These are phyloP conservation scores for Datura wrightii DNA, from an alignment of 257 asterid species.

Conservation along the genomic window DNA sequence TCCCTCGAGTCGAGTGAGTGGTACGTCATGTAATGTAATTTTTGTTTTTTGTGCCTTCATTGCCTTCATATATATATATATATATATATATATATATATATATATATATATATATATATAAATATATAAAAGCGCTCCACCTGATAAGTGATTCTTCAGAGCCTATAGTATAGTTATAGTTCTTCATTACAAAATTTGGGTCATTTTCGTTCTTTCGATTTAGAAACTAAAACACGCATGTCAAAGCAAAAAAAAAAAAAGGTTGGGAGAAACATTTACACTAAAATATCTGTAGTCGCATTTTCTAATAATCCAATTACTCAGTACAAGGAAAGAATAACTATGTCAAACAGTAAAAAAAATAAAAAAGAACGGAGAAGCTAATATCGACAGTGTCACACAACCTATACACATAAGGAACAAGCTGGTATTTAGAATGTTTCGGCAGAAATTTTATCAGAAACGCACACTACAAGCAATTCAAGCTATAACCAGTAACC, in stretches of 20 bases:
- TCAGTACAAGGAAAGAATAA: neutral
- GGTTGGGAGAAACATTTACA: neutral
- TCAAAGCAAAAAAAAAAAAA: neutral
- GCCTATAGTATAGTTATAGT: too few relatives aligned
- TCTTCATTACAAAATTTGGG: too few relatives aligned
- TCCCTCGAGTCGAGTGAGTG: too few relatives aligned
- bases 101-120: too few relatives aligned
- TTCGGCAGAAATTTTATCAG: conserved; percentile 1
- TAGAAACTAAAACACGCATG: neutral
- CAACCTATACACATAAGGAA: conserved; percentile 21
- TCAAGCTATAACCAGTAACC: conserved; percentile 6
- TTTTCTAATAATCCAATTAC: conserved; percentile 6
- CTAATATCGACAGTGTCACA: neutral
- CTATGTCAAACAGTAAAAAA: neutral
- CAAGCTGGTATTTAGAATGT: conserved; percentile 22
- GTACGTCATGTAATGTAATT: too few relatives aligned
- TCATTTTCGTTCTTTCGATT: too few relatives aligned
- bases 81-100: too few relatives aligned
- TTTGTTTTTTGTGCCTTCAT: too few relatives aligned
- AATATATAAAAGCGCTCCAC: too few relatives aligned
- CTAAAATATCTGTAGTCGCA: neutral
- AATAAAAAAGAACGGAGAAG: neutral
- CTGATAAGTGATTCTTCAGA: too few relatives aligned
- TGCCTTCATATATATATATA: too few relatives aligned
- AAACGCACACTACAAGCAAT: conserved; percentile 14